A percentile compares a stretch with the other conserved stretches of the same genome.
Evolutionary conservation across 1,139 yeast genomes (phyloP).

Genomic region (Saccharomyces hybrid): DNA sequence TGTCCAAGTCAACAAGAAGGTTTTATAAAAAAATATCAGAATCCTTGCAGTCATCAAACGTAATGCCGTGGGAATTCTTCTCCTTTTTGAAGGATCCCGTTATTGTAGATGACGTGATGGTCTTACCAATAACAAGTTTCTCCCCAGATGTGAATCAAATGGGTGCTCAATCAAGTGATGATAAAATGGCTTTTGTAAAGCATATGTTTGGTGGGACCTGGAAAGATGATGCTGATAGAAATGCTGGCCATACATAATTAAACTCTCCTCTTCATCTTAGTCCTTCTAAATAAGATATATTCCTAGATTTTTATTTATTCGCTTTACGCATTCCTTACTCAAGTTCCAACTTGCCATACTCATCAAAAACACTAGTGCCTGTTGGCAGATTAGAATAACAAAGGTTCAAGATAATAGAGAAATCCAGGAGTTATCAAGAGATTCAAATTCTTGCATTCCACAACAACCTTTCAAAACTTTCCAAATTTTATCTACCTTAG

Average conservation of each 20-base stretch:
- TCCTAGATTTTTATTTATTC: not conserved
- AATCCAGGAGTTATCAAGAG: too few relatives aligned
- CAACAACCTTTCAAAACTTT: too few relatives aligned
- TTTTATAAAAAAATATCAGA: constrained; percentile 22
- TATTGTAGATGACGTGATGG: constrained; percentile 57
- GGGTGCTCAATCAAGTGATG: constrained; percentile 48
- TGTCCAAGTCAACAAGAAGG: constrained; percentile 25
- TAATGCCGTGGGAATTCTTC: constrained; percentile 49
- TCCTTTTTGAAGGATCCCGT: constrained; percentile 55
- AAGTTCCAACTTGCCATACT: not conserved
- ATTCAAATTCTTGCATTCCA: too few relatives aligned
- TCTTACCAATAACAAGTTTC: constrained; percentile 66
- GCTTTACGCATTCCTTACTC: not conserved
- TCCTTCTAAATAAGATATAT: not conserved
- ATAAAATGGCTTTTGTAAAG: constrained; percentile 56
- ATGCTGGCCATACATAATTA: constrained; percentile 6
- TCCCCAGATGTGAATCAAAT: constrained; percentile 77
- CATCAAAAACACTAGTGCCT: too few relatives aligned
- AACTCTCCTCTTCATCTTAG: not conserved
- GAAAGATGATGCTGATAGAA: constrained; percentile 38
- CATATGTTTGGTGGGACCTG: constrained; percentile 71
- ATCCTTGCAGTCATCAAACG: constrained; percentile 14
- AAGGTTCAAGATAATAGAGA: too few relatives aligned
- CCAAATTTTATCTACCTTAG: too few relatives aligned
- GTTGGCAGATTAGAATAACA: too few relatives aligned